Evolutionary conservation across 768 basidiomycete genomes (phyloP), one percentile per base, ranked within the genome.

Genomic region (Boletus vermiculosoides): DNA sequence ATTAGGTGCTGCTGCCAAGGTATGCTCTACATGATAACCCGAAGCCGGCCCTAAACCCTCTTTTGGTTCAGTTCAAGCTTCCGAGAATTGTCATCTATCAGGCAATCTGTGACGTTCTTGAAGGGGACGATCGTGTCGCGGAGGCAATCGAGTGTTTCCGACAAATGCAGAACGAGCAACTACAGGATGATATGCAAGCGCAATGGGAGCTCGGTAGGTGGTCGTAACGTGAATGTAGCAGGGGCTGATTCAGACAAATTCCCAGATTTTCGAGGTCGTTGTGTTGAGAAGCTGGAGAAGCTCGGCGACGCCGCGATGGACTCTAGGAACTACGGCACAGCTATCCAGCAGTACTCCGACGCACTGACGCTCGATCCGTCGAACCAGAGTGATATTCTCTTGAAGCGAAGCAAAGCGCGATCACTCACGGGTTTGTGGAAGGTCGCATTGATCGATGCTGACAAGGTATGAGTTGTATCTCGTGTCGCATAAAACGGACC

Each of bases 241-340:
- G 10, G 11, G 3, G 8, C 20, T 39, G 13, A 34, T 34, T 9
- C 16, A 6, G 25, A 31, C 1, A 1, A 16, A 3, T 5, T 0
- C 1, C 6, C 36, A 40, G 61, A 40, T 3, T 63, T 62, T 44
- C 48, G 37, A 15, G 28, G 4, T 2, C 58, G 58, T 0, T 55
- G 52, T 13, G 1, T 6, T 3, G 22, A 41, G 40, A 46, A 9
- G 6, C 18, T 64, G 12, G 44, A 40, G 16, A 54, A 12, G 9
- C 51, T 55, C 1, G 60, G 48, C 2, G 42, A 52, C 13, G 2
- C 1, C 2, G 47, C 47, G 2, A 44, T 55, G 18, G 34, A 33
- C 2, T 31, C 41, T 3, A 0, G 39, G n/a, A 13, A 47, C 2
- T 25, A 63, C 28, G 4, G 20, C 5, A 11, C 25, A 20, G 57